A percentile compares a stretch with the other conserved stretches of the same genome.
These are phyloP conservation scores for Hamamelis virginiana DNA, from an alignment of 164 flowering plant genomes.

Conservation along the genomic window DNA sequence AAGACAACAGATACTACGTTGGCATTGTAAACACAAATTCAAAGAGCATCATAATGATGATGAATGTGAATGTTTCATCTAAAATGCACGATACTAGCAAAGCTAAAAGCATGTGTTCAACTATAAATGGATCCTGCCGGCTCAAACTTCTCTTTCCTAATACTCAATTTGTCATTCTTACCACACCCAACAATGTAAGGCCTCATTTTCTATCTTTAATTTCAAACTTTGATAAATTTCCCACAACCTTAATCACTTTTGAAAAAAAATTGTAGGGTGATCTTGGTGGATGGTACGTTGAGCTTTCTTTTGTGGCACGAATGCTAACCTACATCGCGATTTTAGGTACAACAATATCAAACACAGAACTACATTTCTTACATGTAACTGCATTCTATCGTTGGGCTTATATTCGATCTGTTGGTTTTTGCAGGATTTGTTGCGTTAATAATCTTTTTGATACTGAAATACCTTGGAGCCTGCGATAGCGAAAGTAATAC, in stretches of 20 bases:
- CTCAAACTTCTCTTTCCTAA: slow-evolving; percentile 48
- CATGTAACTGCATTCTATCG: no score
- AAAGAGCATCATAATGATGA: slow-evolving; percentile 29
- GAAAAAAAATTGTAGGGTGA: slow-evolving; percentile 37
- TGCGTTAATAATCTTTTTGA: slow-evolving; percentile 29
- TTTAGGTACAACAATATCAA: slow-evolving; percentile 29
- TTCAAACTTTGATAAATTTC: no score
- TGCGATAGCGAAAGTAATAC: slow-evolving; percentile 17
- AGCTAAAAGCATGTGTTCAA: slow-evolving; percentile 48
- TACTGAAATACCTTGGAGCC: slow-evolving; percentile 50
- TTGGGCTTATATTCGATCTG: no score
- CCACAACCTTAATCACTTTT: no score
- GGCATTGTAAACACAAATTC: slow-evolving; percentile 37
- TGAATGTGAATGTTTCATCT: slow-evolving; percentile 45
- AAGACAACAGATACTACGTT: slow-evolving; percentile 49
- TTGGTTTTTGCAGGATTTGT: slow-evolving; percentile 44
- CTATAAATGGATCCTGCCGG: slow-evolving; percentile 43
- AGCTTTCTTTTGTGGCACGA: slow-evolving; percentile 42
- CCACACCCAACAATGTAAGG: slow-evolving; percentile 52
- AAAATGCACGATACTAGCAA: slow-evolving; percentile 45
- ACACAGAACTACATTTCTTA: neutral
- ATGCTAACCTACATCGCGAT: slow-evolving; percentile 35
- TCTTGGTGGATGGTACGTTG: slow-evolving; percentile 34
- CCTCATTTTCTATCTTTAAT: neutral
- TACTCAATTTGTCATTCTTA: slow-evolving; percentile 40